These are phyloP conservation scores for Chamaecrista fasciculata DNA, from an alignment of 306 rosid genomes.

Conservation along the genomic window DNA sequence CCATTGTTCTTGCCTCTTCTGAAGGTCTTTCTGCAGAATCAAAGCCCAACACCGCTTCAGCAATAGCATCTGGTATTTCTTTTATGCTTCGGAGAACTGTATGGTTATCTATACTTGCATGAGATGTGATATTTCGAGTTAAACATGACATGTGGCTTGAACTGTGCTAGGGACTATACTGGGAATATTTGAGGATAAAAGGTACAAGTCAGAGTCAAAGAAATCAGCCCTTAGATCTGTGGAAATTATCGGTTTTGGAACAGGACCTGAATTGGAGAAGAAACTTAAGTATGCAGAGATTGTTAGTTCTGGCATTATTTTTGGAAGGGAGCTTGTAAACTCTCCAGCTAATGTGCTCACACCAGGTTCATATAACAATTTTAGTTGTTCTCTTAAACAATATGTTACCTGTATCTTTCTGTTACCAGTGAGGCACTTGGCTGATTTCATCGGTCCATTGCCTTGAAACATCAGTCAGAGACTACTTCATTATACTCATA, in stretches of 20 bases:
- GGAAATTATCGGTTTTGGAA: conserved; percentile 88
- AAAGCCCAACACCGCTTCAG: conserved; percentile 66
- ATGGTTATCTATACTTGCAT: background rate
- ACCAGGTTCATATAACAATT: conserved; percentile 63
- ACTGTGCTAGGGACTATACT: conserved; percentile 63
- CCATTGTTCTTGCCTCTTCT: conserved; percentile 73
- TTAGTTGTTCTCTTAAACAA: conserved; percentile 6
- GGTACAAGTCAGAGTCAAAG: conserved; percentile 86
- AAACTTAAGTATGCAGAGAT: conserved; percentile 78
- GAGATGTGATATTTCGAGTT: conserved; percentile 23
- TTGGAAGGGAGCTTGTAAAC: conserved; percentile 89
- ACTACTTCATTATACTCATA: background rate
- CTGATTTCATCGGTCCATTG: background rate
- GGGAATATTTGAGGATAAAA: conserved; percentile 79
- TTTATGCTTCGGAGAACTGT: background rate
- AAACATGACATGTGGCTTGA: conserved; percentile 26
- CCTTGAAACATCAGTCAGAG: background rate
- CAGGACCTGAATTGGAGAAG: conserved; percentile 78
- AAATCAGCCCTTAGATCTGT: conserved; percentile 61
- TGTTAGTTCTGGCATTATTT: conserved; percentile 75
- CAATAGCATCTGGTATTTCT: conserved; percentile 77
- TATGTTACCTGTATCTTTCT: background rate
- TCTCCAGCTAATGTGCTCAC: conserved; percentile 99
- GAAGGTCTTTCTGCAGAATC: conserved; percentile 62
- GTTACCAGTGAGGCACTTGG: conserved; percentile 5